A percentile compares a stretch with the other conserved stretches of the same genome.
phyloP scores from a whole-genome alignment of 129 eudicot species.

The Helichrysum umbraculigerum region DNA sequence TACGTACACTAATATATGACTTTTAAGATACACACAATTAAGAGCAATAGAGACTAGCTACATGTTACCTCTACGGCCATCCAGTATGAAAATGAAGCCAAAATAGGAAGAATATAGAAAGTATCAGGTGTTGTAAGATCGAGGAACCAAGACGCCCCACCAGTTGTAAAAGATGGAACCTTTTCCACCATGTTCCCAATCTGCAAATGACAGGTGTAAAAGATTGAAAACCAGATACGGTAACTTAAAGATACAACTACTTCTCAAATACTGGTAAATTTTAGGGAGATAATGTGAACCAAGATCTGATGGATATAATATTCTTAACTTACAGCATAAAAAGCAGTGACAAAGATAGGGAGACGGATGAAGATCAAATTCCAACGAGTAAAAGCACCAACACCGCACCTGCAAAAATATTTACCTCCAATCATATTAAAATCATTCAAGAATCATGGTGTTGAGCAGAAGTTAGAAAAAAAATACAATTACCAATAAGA shows the following conservation, averaged over 20 bases:
- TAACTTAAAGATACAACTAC: conserved; percentile 2
- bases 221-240: not conserved
- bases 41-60: not conserved
- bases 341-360: conserved; percentile 76
- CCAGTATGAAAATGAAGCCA: conserved; percentile 77
- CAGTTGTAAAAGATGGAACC: conserved; percentile 79
- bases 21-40: not conserved
- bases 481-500: too few species aligned
- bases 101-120: conserved; percentile 65
- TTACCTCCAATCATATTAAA: not conserved
- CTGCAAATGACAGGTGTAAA: conserved; percentile 38
- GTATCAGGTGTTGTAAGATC: conserved; percentile 88
- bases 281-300: not conserved
- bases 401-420: conserved; percentile 65
- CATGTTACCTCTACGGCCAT: conserved; percentile 69
- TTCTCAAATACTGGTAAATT: not conserved
- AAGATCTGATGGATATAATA: conserved; percentile 3
- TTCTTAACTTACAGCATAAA: conserved; percentile 70
- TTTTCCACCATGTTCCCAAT: conserved; percentile 87
- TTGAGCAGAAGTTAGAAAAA: too few species aligned
- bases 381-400: conserved; percentile 75
- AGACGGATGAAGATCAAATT: conserved; percentile 72
- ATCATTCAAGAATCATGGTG: too few species aligned
- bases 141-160: conserved; percentile 79
- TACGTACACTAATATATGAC: not conserved